Base-by-base conservation (phyloP, 345 rosid genomes). In the Rhizophora mangle region DNA sequence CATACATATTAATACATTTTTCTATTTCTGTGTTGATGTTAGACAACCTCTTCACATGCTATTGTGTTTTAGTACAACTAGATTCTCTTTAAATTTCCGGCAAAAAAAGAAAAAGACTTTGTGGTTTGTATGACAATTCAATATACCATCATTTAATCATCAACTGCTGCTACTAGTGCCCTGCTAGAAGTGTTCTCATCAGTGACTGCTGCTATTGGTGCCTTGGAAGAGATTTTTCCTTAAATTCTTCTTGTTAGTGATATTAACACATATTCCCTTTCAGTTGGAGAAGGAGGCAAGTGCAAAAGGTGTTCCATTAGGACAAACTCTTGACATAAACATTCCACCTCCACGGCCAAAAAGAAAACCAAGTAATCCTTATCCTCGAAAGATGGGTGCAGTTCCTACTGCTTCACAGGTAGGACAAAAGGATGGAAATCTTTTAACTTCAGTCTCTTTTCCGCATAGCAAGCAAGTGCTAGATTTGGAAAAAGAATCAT, bases 311-410 rank as follows among this genome's bases (percentile, higher is more conserved):
- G 76, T 89, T 76, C 85, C 94, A 24, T 62, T 85, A 71, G 85
- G 89, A 68, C 91, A 91, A 80, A 80, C 91, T 54, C 76, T 89
- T 61, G 90, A 94, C 72, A 87, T 94, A 76, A 86, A 86, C 69
- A 94, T 94, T 74, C 98, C 98, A 47, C 97, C 98, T 82, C 97
- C 98, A 34, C 91, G 98, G 53, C 98, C 97, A 52, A 94, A 94
- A 76, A 85, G 91, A 60, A 94, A 94, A 84, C 97, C 98, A 51
- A 83, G 81, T 79, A 91, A 87, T 86, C 98, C 98, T 66, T 94
- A 91, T 82, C 98, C 98, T 77, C 77, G 97, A 72, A 94, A 91
- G 84, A 89, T 71, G 0, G 84, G 85, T 68, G 62, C 64, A 15
- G 54, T 80, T 76, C 70, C 79, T 68, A 67, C 81, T 26, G 32